Base-by-base conservation (phyloP, 2,329 filamentous ascomycete genomes). In the Talaromyces funiculosus region DNA sequence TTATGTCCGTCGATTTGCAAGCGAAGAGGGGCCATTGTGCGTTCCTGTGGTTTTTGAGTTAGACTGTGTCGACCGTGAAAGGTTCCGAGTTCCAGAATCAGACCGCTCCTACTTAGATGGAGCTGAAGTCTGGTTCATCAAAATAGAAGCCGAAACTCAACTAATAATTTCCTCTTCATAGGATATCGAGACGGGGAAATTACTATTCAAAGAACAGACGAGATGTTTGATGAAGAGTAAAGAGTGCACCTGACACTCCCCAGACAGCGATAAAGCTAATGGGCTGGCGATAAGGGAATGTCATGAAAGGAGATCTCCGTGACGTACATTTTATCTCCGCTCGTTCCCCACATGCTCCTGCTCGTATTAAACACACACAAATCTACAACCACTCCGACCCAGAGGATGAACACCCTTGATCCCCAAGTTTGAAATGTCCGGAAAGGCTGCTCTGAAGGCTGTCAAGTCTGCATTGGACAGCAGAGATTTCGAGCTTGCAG, bases 1-100 rank as follows among this genome's bases (percentile, higher is more conserved):
- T 86, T 86, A 63, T 86, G 86, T 65, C 94, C 89, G 69, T 97
- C 90, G 68, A 99, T 93, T 24, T 84, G 86, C 55, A 99, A 81
- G 57, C 89, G 87, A 57, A 93, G 84, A 22, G 85, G 80, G 63
- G 88, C 80, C 91, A 96, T 96, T 16, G 16, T 26, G 26, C 53
- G 66, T 51, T 37, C 37, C 35, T 10, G n/a, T 55, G 43, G 20
- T 24, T 42, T 7, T 4, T 49, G 7, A 14, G 24, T 24, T 20
- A 43, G 14, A 31, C 3, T 56, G 35, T 26, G 37, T 42, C 22
- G 38, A 14, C 18, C 24, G 10, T 20, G 47, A 31, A 51, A 20
- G 45, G 16, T 20, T 51, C n/a, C 26, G 14, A 26, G 16, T 20
- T 51, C n/a, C 26, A 33, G n/a, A 49, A 14, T 29, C 20, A 37